Conservation (phyloP, 2,329 filamentous ascomycete genomes). For the Penicillium rolfsii region DNA sequence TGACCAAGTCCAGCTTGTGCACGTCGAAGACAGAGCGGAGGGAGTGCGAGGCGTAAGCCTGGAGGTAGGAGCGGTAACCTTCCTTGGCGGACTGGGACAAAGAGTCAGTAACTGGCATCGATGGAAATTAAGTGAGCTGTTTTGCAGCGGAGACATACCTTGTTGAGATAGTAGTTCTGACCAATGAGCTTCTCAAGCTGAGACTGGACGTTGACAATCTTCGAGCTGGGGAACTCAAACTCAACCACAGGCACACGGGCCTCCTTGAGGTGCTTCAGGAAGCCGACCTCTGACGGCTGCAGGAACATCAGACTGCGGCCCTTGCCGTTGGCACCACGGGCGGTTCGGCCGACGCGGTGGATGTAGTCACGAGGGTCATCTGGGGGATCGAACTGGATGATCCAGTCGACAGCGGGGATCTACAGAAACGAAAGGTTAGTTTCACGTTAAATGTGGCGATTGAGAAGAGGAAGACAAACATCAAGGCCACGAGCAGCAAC, state of each 20-base stretch:
- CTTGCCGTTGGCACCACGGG: conserved; percentile 78
- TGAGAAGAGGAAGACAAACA: conserved; percentile 51
- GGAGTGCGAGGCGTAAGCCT: conserved; percentile 89
- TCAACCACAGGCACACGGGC: conserved; percentile 92
- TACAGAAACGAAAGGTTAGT: conserved; percentile 32
- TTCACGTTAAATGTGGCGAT: not conserved
- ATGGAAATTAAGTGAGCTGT: not conserved
- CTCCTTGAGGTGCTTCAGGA: conserved; percentile 87
- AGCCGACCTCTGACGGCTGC: conserved; percentile 88
- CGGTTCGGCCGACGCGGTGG: conserved; percentile 93
- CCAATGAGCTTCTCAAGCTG: conserved; percentile 93
- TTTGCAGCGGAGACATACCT: conserved; percentile 53
- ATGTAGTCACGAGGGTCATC: conserved; percentile 92
- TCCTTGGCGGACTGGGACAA: conserved; percentile 63
- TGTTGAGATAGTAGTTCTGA: conserved; percentile 97
- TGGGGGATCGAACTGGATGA: conserved; percentile 92
- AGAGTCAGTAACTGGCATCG: not conserved
- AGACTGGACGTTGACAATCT: conserved; percentile 86
- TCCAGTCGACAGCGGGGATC: conserved; percentile 95
- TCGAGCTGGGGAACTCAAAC: conserved; percentile 91
- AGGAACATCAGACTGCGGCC: conserved; percentile 92
- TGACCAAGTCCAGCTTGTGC: conserved; percentile 77
- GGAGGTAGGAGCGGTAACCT: conserved; percentile 85
- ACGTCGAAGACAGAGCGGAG: conserved; percentile 84
- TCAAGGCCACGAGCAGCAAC: conserved; percentile 94